Base-by-base conservation (phyloP, 352 stramenopile species). In the Globisporangium solare region DNA sequence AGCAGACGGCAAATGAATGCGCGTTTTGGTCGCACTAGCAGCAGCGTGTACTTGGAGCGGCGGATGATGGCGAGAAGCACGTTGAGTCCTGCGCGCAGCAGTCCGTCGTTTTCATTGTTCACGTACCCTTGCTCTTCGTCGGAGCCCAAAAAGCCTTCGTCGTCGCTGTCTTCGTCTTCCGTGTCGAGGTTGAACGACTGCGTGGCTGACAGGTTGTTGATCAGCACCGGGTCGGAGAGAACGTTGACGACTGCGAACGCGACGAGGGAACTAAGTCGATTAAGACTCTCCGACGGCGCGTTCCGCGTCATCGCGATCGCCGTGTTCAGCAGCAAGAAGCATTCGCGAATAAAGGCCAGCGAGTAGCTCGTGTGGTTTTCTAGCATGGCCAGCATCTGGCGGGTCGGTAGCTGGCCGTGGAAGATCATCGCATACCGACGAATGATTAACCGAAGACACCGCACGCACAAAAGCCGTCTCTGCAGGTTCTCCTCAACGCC, bases 401-500 rank as follows among this genome's bases (percentile, higher is more conserved):
- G 69, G 0, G 65, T 86, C 0, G 84, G 82, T 12, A 94, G 54
- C 59, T 92, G 80, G 1, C 82, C 82, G 53, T 92, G 76, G 61
- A 94, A 83, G 3, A 83, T 62, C 79, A 92, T 92, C 0, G 82
- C 80, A 49, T 94, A 89, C 6, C 84, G 82, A 39, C 71, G 75
- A 42, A 92, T 80, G 37, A 88, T 59, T 15, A 94, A 50, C 0
- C 84, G 74, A 17, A 94, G 64, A 27, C 84, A 92, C 18, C 74
- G 75, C 11, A 89, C 63, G 48, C 80, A 92, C 21, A 80, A 42
- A 3, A 86, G 56, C 22, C 73, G 72, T 66, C 82, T 86, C 22
- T 69, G 58, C n/a, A 79, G 63, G 49, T 92, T 66, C n/a, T 69
- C 40, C 35, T 92, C 82, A 2, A 89, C 64, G 8, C 73, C 68